Conservation (phyloP, 179 eudicot genomes). For the Patellifolia procumbens region DNA sequence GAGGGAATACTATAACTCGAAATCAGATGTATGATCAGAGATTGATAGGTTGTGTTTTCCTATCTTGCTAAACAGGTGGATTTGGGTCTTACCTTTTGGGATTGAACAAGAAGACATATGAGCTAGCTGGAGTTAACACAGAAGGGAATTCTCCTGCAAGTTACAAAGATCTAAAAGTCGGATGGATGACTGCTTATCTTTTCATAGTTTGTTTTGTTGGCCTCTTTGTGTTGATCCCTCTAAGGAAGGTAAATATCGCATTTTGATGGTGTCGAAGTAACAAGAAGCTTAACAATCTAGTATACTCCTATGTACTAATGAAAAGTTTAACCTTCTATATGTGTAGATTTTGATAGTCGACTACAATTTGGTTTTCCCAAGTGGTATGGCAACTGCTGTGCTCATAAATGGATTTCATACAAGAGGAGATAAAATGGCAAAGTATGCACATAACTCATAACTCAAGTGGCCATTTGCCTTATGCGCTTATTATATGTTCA, state of each 20-base stretch:
- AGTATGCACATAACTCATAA: slow-evolving; percentile 34
- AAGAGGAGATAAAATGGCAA: slow-evolving; percentile 57
- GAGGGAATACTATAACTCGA: neutral
- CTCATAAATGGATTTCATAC: slow-evolving; percentile 79
- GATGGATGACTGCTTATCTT: slow-evolving; percentile 76
- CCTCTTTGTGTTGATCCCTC: slow-evolving; percentile 76
- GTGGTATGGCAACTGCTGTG: slow-evolving; percentile 88
- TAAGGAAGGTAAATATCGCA: slow-evolving; percentile 59
- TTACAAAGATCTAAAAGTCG: slow-evolving; percentile 66
- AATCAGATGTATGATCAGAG: neutral
- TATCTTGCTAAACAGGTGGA: slow-evolving; percentile 47
- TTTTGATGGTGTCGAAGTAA: neutral
- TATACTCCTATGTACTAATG: neutral
- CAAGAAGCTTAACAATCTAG: neutral
- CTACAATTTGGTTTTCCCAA: slow-evolving; percentile 72
- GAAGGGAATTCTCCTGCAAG: slow-evolving; percentile 65
- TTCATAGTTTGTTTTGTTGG: slow-evolving; percentile 79
- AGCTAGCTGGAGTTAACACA: slow-evolving; percentile 52
- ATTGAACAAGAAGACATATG: slow-evolving; percentile 72
- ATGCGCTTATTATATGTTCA: neutral
- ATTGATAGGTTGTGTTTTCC: neutral
- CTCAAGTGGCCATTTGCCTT: neutral
- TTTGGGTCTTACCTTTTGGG: slow-evolving; percentile 81
- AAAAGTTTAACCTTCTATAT: neutral
- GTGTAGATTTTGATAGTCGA: slow-evolving; percentile 68